phyloP scores from a whole-genome alignment of 129 eudicot species.

The Pseudognaphalium luteoalbum region DNA sequence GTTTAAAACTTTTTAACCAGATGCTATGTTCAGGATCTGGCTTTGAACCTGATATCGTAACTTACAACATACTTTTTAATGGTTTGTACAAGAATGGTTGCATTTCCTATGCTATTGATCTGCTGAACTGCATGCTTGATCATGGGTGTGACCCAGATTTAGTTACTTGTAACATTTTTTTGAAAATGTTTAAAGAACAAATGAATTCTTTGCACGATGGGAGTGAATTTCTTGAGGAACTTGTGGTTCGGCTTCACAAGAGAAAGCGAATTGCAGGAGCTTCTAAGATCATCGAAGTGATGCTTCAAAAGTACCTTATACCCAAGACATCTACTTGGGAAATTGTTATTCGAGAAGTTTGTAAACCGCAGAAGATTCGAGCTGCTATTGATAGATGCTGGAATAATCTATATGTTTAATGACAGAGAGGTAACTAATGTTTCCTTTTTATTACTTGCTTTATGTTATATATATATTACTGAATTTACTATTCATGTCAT shows the following conservation, averaged over 20 bases:
- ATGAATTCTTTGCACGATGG: constrained; percentile 54
- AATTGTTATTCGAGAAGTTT: constrained; percentile 51
- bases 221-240: constrained; percentile 74
- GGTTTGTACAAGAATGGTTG: constrained; percentile 62
- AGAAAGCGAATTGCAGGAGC: constrained; percentile 58
- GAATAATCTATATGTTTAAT: constrained; percentile 55
- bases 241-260: constrained; percentile 67
- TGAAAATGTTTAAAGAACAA: constrained; percentile 53
- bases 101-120: constrained; percentile 67
- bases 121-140: constrained; percentile 73
- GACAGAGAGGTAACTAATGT: constrained; percentile 20
- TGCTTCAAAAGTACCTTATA: constrained; percentile 65
- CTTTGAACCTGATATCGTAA: constrained; percentile 71
- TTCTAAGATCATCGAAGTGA: constrained; percentile 61
- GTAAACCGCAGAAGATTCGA: constrained; percentile 52
- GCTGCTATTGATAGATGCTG: constrained; percentile 73
- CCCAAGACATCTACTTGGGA: constrained; percentile 76
- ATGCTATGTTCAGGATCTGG: constrained; percentile 56
- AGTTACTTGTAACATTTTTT: constrained; percentile 71
- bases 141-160: constrained; percentile 81
- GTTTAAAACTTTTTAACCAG: constrained; percentile 71
- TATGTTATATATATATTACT: neutral
- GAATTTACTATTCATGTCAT: neutral
- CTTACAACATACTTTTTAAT: constrained; percentile 66
- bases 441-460: neutral